Evolutionary conservation across 2,329 filamentous ascomycete species (phyloP).

Genomic region (Ascochyta koolunga): DNA sequence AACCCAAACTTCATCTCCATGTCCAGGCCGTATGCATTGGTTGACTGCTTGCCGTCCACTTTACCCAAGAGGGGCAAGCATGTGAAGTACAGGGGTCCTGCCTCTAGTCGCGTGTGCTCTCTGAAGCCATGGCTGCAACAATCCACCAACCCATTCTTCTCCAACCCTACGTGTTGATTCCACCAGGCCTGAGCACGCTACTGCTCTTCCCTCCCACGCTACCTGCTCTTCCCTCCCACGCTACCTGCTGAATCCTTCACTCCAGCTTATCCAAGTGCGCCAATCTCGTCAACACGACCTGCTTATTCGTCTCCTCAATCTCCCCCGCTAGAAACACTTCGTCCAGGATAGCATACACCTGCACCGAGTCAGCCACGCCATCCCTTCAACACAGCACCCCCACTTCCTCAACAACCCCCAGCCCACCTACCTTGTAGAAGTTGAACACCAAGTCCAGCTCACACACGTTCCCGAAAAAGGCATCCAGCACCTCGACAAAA

Average conservation of each 20-base stretch:
- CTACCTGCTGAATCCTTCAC: conserved; percentile 53
- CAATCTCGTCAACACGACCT: conserved; percentile 90
- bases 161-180: neutral
- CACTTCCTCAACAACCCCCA: neutral
- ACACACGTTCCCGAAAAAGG: conserved; percentile 99
- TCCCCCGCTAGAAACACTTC: conserved; percentile 97
- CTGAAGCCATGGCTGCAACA: neutral
- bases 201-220: neutral
- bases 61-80: conserved; percentile 14
- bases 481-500: conserved; percentile 97
- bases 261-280: conserved; percentile 98
- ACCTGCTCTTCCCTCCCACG: neutral
- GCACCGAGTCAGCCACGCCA: conserved; percentile 20
- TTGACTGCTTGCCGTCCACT: neutral
- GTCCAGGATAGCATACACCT: conserved; percentile 97
- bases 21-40: too few species aligned
- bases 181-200: too few species aligned
- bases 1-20: too few species aligned
- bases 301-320: conserved; percentile 98
- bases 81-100: conserved; percentile 19
- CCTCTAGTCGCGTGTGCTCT: neutral
- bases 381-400: neutral
- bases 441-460: conserved; percentile 88
- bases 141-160: neutral
- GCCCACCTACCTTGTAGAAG: conserved; percentile 66